Evolutionary conservation across 2,329 filamentous ascomycete genomes (phyloP), one percentile per base, ranked within the genome.

Genomic region (Mycosphaerella sp.): DNA sequence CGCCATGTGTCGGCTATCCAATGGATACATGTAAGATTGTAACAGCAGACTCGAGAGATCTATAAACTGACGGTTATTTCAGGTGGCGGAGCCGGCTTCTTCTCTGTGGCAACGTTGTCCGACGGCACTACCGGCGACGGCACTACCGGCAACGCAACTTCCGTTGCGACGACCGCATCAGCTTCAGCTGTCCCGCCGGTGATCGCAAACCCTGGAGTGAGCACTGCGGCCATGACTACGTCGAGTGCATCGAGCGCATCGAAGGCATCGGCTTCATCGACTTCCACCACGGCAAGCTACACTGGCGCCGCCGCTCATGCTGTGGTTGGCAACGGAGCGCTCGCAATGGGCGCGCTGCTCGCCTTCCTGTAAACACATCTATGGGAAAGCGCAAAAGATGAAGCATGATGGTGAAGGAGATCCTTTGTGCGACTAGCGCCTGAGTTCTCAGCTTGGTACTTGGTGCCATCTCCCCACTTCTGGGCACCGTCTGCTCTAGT

Each of bases 81-180:
- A 85, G 80, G 81, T 61, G 83, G 84, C 69, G 84, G 84, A 56
- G 64, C 72, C 23, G 73, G 72, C 40, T 72, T 71, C 58, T 79
- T 74, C 64, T 74, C 74, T 44, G 71, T 84, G 17, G 34, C 34
- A n/a, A 38, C 34, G 10, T n/a, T 38, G 6, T 29, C 26, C 6
- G 26, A 29, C 34, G 10, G 34, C 34, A 38, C 34, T 8, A 11
- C 34, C 4, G 34, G 10, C 6, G 26, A 29, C 34, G 10, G 34
- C 34, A 38, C 34, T 8, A 11, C 34, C 4, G 34, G 10, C 34
- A 38, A 38, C 8, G 12, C 34, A 38, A 38, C 34, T 7, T 38
- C 10, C 34, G 10, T 12, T n/a, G 10, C 10, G 8, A 11, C 34
- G 10, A 38, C 34, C 5, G 12, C 34, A 11, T 38, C 34, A 38